Evolutionary conservation across 2,329 filamentous ascomycete species (phyloP).

Genomic region (Eutypa lata): DNA sequence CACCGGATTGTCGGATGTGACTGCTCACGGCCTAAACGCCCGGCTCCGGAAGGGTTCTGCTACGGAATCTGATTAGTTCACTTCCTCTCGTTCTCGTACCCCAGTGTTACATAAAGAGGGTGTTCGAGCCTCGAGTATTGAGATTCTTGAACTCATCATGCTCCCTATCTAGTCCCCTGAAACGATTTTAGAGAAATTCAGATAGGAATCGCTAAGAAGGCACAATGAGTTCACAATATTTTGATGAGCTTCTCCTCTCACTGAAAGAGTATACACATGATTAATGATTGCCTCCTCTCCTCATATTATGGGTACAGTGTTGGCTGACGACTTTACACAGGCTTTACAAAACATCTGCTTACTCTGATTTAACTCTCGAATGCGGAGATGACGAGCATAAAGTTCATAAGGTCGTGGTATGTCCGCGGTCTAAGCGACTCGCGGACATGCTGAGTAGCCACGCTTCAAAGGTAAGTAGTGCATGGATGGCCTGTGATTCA

Average conservation of each 20-base stretch:
- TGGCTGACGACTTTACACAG: neutral
- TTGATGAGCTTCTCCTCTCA: constrained; percentile 9
- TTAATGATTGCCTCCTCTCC: neutral
- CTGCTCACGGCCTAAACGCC: neutral
- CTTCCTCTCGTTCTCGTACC: too few relatives aligned
- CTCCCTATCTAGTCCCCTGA: neutral
- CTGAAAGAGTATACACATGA: constrained; percentile 4
- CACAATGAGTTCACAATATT: constrained; percentile 8
- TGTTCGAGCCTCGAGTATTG: too few relatives aligned
- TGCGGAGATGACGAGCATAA: constrained; percentile 10
- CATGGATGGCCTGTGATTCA: neutral
- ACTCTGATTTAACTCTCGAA: constrained; percentile 8
- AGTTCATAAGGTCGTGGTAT: constrained; percentile 14
- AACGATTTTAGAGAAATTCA: neutral
- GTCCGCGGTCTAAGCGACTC: constrained; percentile 5
- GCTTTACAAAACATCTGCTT: constrained; percentile 8
- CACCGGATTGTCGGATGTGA: neutral
- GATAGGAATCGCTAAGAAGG: neutral
- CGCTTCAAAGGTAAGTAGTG: neutral
- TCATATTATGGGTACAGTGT: neutral
- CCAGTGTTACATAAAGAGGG: too few relatives aligned
- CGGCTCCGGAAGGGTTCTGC: neutral
- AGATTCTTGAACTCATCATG: too few relatives aligned
- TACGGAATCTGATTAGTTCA: neutral
- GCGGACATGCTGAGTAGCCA: neutral